Evolutionary conservation across 2,329 filamentous ascomycete genomes (phyloP).

Genomic region (Trichoderma pleuroti): DNA sequence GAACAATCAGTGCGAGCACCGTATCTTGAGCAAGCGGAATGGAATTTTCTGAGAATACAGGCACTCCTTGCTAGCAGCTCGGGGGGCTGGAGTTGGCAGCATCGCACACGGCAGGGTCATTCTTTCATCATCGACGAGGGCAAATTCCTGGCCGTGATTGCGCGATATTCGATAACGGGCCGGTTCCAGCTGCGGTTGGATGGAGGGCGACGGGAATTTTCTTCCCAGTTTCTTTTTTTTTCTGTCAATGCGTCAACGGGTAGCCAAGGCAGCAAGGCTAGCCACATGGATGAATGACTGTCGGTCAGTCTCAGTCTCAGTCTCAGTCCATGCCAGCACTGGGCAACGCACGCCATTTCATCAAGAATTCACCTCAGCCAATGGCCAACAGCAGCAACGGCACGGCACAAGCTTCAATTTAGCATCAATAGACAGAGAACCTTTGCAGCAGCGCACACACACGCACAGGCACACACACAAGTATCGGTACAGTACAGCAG

Average conservation of each 20-base stretch:
- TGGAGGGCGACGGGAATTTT: not conserved
- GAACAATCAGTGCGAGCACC: not conserved
- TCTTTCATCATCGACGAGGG: not conserved
- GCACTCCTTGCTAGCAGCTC: too few species aligned
- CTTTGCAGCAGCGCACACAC: not conserved
- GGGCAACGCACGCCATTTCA: not conserved
- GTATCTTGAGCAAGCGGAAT: not conserved
- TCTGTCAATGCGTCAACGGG: not conserved
- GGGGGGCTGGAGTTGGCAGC: not conserved
- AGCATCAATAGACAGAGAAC: too few species aligned
- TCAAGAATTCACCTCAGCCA: not conserved
- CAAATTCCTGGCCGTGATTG: not conserved
- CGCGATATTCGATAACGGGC: not conserved
- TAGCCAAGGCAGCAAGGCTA: not conserved
- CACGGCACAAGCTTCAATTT: not conserved
- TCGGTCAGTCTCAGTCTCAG: not conserved
- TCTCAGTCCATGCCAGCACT: too few species aligned
- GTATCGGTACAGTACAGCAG: not conserved
- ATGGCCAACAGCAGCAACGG: not conserved
- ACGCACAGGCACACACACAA: not conserved
- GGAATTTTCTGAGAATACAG: not conserved
- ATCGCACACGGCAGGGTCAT: not conserved
- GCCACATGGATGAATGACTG: not conserved
- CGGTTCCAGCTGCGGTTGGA: not conserved
- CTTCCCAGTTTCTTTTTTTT: too few species aligned